Percentiles rank a stretch among this genome's conserved stretches.
Conservation (phyloP, 768 basidiomycete species). For the Leccinum longicurvipes region DNA sequence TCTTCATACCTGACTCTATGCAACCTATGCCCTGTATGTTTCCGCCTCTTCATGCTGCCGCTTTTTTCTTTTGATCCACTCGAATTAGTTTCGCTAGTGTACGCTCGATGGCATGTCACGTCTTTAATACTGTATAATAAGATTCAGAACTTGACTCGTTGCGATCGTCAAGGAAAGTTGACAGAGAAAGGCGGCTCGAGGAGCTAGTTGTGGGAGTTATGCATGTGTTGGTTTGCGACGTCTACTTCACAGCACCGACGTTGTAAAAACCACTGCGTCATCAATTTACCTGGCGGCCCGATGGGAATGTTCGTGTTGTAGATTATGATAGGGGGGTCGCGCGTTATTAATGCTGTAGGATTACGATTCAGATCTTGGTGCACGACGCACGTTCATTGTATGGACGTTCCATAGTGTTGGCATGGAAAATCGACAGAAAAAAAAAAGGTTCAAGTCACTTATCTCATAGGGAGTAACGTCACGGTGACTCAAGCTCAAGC, state of each 20-base stretch:
- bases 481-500: too few species aligned
- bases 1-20: background rate
- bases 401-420: too few species aligned
- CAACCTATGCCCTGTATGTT: slow-evolving; percentile 2
- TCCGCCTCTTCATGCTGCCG: background rate
- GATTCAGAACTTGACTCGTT: too few species aligned
- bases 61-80: background rate
- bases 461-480: too few species aligned
- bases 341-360: background rate
- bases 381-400: background rate
- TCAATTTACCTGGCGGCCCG: background rate
- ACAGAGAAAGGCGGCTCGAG: too few species aligned
- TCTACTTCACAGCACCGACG: too few species aligned
- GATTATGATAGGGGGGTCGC: background rate
- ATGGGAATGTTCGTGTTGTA: too few species aligned
- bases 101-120: background rate
- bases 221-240: too few species aligned
- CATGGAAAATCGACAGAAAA: background rate
- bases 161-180: too few species aligned
- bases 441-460: background rate
- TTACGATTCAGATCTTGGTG: background rate
- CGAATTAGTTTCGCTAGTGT: background rate
- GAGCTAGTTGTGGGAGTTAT: too few species aligned
- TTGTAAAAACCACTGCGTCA: too few species aligned
- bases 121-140: too few species aligned